Evolutionary conservation across 1,284 basidiomycete species (phyloP), one percentile per base, ranked within the genome.

Genomic region (Hemileia vastatrix): DNA sequence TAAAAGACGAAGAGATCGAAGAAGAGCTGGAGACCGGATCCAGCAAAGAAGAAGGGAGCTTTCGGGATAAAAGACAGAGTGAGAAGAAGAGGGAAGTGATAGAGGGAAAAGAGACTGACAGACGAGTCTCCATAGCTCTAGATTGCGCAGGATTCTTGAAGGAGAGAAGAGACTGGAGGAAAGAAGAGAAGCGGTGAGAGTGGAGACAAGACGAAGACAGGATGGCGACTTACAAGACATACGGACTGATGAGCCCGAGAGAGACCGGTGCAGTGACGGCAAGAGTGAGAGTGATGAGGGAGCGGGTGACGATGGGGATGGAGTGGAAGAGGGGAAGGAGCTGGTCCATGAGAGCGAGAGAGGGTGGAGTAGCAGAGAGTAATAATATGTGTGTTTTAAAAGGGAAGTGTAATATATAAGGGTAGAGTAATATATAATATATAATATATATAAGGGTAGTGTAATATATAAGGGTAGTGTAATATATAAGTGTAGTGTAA

Each of bases 31-130:
- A 64, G 19, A 33, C 63, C 63, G 24, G 56, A 58, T 23, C 63
- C 63, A 23, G 63, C 63, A 21, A 64, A 64, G 50, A 64, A 64
- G 27, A 58, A 64, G 15, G 63, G 56, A 24, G 63, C 63, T 64
- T 6, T 27, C n/a, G 40, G 40, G 40, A 43, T 43, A n/a, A 43
- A 43, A 43, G 8, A 8, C 8, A 43, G 40, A n/a, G n/a, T n/a
- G 40, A 43, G 40, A 43, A 43, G 9, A 43, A n/a, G 40, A 8
- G 40, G n/a, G 8, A 6, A 55, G 54, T 24, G 9, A n/a, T n/a
- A 13, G 24, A 3, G 2, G 23, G 23, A 24, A 45, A 15, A 23
- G 6, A 9, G 31, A 55, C 0, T 18, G 33, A 9, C 6, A 5
- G 50, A 52, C 31, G 19, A 23, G 54, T 23, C 24, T 15, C 4